Evolutionary conservation across 495 filamentous ascomycete species (phyloP), one percentile per base, ranked within the genome.

Genomic region (Oleoguttula mirabilis): DNA sequence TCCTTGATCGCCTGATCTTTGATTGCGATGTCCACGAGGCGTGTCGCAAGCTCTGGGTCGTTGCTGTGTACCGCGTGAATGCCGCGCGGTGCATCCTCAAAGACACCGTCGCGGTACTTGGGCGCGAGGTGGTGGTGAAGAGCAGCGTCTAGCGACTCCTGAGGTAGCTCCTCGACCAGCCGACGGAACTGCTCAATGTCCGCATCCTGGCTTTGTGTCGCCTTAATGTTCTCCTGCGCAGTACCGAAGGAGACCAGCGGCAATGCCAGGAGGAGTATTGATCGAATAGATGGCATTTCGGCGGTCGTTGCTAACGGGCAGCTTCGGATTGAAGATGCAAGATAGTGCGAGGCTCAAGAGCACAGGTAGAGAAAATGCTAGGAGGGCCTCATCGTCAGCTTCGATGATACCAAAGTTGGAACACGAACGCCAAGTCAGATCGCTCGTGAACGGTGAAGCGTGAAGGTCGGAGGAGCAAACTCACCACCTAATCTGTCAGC

Each of bases 71-170:
- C 58, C 3, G 47, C 52, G 40, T 68, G 61, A 17, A 70, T 56
- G 8, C 60, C 67, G 19, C 49, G 53, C 28, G 57, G 56, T 42
- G 64, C 59, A 14, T 62, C 52, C 31, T 65, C 61, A 50, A 58
- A 69, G 17, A 71, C 61, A 43, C 67, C 67, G 41, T 67, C 65
- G 43, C 64, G 50, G 53, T 60, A 70, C 33, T 60, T 57, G 5
- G 58, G 50, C 34, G 60, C 55, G 24, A 60, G 43, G 33, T 64
- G 56, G 16, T 58, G 46, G 39, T 65, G 58, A 8, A 71, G 54
- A 16, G 64, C 56, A 5, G 62, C 57, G 44, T 67, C 60, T 14
- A 71, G 50, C 2, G 59, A 56, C 28, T 62, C 55, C 16, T 57
- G 55, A 1, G 66, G 59, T 4, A 70, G 50, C 4, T 54, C 48